Percentiles rank a stretch among this genome's conserved stretches.
Conservation (phyloP, 768 basidiomycete species). For the Kwoniella dejecticola region DNA sequence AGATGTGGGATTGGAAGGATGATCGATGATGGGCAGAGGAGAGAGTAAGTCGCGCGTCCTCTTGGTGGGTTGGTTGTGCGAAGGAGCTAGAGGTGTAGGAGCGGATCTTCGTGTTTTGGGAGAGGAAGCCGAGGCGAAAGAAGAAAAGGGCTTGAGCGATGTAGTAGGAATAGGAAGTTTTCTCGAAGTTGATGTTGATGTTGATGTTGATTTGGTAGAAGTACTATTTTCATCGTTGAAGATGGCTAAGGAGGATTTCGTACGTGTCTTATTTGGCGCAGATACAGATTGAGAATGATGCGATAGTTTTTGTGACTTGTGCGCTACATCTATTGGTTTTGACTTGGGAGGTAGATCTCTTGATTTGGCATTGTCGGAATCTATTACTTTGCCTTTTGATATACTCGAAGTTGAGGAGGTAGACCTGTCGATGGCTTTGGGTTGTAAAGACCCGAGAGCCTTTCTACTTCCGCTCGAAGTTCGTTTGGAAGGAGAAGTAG, state of each 20-base stretch:
- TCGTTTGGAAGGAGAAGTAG: neutral
- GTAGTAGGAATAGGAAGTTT: neutral
- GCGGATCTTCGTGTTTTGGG: slow-evolving; percentile 12
- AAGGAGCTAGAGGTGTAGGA: slow-evolving; percentile 1
- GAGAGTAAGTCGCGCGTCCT: slow-evolving; percentile 14
- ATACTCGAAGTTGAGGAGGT: neutral
- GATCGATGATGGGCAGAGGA: slow-evolving; percentile 15
- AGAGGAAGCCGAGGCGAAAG: neutral
- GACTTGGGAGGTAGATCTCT: neutral
- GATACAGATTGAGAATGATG: neutral
- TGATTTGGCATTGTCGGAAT: too few relatives aligned
- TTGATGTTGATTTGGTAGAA: slow-evolving; percentile 1
- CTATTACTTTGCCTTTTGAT: neutral
- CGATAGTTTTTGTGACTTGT: neutral
- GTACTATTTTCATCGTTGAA: slow-evolving; percentile 8
- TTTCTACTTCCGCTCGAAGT: slow-evolving; percentile 4
- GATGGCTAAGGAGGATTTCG: slow-evolving; percentile 1
- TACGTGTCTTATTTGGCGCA: neutral
- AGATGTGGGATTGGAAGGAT: neutral
- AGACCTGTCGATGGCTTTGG: slow-evolving; percentile 1
- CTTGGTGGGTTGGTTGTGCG: slow-evolving; percentile 4
- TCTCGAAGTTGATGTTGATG: neutral
- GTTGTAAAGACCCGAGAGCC: slow-evolving; percentile 13
- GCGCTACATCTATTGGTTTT: neutral
- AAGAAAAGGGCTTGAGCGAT: neutral